Conservation (phyloP, 345 rosid genomes). For the Reutealis trisperma region DNA sequence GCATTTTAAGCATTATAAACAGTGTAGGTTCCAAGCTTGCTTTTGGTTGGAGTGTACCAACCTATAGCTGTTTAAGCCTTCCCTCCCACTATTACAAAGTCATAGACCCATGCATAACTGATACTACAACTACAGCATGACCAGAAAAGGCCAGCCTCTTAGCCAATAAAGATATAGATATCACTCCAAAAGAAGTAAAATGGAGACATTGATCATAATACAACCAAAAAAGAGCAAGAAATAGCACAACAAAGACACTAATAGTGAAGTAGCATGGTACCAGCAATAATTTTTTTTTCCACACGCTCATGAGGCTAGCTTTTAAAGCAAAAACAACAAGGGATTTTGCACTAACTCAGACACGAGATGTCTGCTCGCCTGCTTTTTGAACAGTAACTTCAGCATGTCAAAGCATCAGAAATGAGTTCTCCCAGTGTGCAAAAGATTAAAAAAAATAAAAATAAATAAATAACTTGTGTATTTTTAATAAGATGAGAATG, state of each 20-base stretch:
- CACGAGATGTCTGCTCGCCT: no score
- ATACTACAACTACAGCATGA: background rate
- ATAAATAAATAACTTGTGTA: no score
- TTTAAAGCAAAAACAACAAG: no score
- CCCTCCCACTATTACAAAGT: background rate
- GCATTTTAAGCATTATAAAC: background rate
- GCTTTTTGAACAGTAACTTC: no score
- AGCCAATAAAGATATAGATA: background rate
- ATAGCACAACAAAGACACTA: background rate
- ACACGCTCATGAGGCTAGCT: no score
- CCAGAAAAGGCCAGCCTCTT: background rate
- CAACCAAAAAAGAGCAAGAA: background rate
- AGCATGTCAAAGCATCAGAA: no score
- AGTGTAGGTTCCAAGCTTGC: background rate
- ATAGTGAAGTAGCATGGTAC: no score
- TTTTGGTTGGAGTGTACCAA: background rate
- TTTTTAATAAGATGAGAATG: no score
- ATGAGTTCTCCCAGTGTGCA: no score
- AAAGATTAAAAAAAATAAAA: background rate
- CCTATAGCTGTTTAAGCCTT: background rate
- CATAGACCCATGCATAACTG: background rate
- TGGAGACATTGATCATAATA: background rate
- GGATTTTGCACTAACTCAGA: no score
- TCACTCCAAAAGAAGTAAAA: background rate
- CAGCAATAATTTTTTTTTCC: no score